These are phyloP conservation scores for Ogataea nakhonphanomensis DNA, from an alignment of 805 yeast species.

Conservation along the genomic window DNA sequence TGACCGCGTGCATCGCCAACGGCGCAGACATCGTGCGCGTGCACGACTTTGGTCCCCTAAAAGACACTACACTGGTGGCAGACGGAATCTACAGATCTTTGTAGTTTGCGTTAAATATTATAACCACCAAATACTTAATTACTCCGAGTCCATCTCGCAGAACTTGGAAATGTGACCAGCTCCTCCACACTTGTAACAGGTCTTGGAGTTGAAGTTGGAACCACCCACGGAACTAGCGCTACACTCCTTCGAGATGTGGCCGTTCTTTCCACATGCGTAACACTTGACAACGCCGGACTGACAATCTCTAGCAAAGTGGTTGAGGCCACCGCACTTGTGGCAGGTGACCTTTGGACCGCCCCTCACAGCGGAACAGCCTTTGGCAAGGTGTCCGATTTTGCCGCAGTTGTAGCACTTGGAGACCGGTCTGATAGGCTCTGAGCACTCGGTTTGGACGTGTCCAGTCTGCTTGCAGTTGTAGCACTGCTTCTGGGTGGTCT, in stretches of 20 bases:
- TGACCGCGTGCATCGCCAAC: slow-evolving; percentile 62
- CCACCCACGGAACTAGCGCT: slow-evolving; percentile 48
- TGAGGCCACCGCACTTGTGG: slow-evolving; percentile 90
- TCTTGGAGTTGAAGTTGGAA: slow-evolving; percentile 43
- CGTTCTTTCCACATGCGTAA: slow-evolving; percentile 87
- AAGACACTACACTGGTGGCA: slow-evolving; percentile 54
- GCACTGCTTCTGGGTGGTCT: slow-evolving; percentile 82
- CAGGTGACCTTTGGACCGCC: slow-evolving; percentile 51
- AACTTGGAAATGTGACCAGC: slow-evolving; percentile 87
- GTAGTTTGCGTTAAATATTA: slow-evolving; percentile 7
- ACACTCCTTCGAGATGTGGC: slow-evolving; percentile 88
- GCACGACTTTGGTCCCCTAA: slow-evolving; percentile 69
- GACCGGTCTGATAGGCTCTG: slow-evolving; percentile 50
- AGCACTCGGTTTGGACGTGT: slow-evolving; percentile 84
- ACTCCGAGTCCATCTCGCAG: slow-evolving; percentile 38
- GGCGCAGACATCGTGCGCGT: slow-evolving; percentile 82
- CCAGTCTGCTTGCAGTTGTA: slow-evolving; percentile 91
- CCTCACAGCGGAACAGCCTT: slow-evolving; percentile 47
- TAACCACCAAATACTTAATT: slow-evolving; percentile 1
- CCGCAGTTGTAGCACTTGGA: slow-evolving; percentile 80
- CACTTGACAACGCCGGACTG: slow-evolving; percentile 66
- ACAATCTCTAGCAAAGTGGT: slow-evolving; percentile 91
- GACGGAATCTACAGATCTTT: slow-evolving; percentile 62
- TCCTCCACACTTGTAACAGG: slow-evolving; percentile 72
- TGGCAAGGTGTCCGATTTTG: slow-evolving; percentile 78